Evolutionary conservation across 495 filamentous ascomycete species (phyloP), one percentile per base, ranked within the genome.

Genomic region (Hypoxylon fuscum): DNA sequence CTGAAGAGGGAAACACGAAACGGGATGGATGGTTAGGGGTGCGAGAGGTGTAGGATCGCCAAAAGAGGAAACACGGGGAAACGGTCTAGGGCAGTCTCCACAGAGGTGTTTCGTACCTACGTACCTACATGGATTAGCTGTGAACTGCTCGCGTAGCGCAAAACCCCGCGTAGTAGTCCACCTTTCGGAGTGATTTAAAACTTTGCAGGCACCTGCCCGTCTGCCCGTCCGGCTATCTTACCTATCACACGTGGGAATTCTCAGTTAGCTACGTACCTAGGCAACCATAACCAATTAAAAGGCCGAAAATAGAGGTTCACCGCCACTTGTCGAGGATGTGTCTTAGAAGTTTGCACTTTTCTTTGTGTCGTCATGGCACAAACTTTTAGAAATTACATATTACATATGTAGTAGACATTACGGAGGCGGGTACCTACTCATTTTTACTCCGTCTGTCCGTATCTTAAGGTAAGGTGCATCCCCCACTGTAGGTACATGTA

Each of bases 1-100:
- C 21, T 18, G 14, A 56, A 55, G 45, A 57, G 7, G 34, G 37
- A 54, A 53, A 34, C 29, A 22, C 4, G 41, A 8, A 3, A 17
- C n/a, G 18, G 41, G 18, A 23, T 25, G 22, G 41, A 9, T 23
- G 37, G 12, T 1, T 40, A 17, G 15, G 37, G 9, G 15, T 40
- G 6, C 27, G 4, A 9, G 27, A 29, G 27, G 4, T 10, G 6
- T 35, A n/a, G 32, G 6, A n/a, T 35, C 12, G 50, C 56, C 46
- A 20, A 61, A 61, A 66, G 20, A 53, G 56, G 56, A 66, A 66
- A 66, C 40, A 66, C 62, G 62, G 62, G 55, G 62, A 60, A 66
- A 42, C 18, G 34, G 32, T 40, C 41, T 20, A 35, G 34, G 29
- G 41, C 20, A 44, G 34, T n/a, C 1, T 14, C 34, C 11, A 4